Percentiles rank a stretch among this genome's conserved stretches.
Conservation (phyloP, 2,329 filamentous ascomycete species). For the Penicillium sp. region DNA sequence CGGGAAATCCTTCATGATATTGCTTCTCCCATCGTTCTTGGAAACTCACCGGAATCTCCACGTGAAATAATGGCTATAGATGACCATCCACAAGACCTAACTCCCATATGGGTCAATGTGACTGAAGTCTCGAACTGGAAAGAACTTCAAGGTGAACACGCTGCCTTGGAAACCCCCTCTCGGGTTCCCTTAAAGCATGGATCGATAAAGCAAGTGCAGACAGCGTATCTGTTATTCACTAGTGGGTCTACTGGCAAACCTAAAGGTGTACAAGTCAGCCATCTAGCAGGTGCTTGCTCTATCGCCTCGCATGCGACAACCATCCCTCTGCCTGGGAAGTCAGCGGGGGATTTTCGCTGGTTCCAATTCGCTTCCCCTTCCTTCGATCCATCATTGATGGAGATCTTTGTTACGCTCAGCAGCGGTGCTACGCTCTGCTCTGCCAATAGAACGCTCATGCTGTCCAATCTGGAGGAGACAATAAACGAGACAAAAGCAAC, state of each 20-base stretch:
- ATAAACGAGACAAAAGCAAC: slow-evolving; percentile 38
- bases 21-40: slow-evolving; percentile 30
- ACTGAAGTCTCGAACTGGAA: slow-evolving; percentile 28
- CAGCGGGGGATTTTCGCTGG: slow-evolving; percentile 37
- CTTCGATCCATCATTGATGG: slow-evolving; percentile 38
- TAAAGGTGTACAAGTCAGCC: slow-evolving; percentile 40
- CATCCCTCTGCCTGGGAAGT: slow-evolving; percentile 29
- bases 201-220: slow-evolving; percentile 26
- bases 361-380: slow-evolving; percentile 46
- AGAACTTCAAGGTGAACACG: slow-evolving; percentile 12
- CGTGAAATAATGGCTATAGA: slow-evolving; percentile 16
- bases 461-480: slow-evolving; percentile 34
- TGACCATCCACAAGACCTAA: neutral
- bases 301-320: slow-evolving; percentile 35
- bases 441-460: slow-evolving; percentile 33
- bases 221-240: slow-evolving; percentile 42
- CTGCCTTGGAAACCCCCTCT: neutral
- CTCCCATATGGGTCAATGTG: slow-evolving; percentile 30
- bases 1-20: slow-evolving; percentile 36
- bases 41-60: slow-evolving; percentile 22
- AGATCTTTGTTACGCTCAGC: slow-evolving; percentile 37
- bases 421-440: slow-evolving; percentile 43
- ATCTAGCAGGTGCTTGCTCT: slow-evolving; percentile 38
- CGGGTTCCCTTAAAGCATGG: slow-evolving; percentile 8
- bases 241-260: slow-evolving; percentile 42